phyloP scores from a whole-genome alignment of 768 basidiomycete species.

The Auricularia heimuer region DNA sequence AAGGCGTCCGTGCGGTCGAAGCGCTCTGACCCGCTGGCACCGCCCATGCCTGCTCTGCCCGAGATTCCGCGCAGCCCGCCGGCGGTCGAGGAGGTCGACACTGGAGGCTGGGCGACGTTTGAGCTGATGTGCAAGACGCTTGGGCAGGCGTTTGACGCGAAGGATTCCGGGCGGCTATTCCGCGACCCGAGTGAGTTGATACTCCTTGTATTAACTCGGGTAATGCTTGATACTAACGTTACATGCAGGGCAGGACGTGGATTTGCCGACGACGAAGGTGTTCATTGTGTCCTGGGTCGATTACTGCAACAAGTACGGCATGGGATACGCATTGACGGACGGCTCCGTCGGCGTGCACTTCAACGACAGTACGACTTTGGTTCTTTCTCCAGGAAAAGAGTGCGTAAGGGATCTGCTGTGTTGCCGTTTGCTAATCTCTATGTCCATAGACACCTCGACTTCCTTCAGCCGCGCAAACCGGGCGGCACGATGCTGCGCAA shows the following conservation, averaged over 20 bases:
- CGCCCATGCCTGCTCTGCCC: neutral
- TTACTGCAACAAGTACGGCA: slow-evolving; percentile 99
- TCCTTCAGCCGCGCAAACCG: slow-evolving; percentile 47
- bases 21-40: neutral
- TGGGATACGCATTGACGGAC: slow-evolving; percentile 95
- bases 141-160: slow-evolving; percentile 58
- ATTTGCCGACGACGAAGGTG: slow-evolving; percentile 56
- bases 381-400: slow-evolving; percentile 81
- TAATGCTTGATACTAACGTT: neutral
- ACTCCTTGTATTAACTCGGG: neutral
- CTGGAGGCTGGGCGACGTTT: neutral
- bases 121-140: slow-evolving; percentile 51
- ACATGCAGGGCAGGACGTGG: slow-evolving; percentile 26
- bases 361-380: slow-evolving; percentile 85
- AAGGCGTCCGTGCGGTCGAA: no score
- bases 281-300: slow-evolving; percentile 99
- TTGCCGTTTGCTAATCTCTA: slow-evolving; percentile 1
- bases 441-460: slow-evolving; percentile 71
- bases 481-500: slow-evolving; percentile 64
- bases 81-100: slow-evolving; percentile 2
- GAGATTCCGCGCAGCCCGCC: neutral
- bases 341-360: slow-evolving; percentile 93
- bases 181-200: slow-evolving; percentile 41
- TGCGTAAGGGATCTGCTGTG: slow-evolving; percentile 29
- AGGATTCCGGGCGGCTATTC: slow-evolving; percentile 52